phyloP scores from a whole-genome alignment of 1,139 yeast genomes.

The Pichia sp. region DNA sequence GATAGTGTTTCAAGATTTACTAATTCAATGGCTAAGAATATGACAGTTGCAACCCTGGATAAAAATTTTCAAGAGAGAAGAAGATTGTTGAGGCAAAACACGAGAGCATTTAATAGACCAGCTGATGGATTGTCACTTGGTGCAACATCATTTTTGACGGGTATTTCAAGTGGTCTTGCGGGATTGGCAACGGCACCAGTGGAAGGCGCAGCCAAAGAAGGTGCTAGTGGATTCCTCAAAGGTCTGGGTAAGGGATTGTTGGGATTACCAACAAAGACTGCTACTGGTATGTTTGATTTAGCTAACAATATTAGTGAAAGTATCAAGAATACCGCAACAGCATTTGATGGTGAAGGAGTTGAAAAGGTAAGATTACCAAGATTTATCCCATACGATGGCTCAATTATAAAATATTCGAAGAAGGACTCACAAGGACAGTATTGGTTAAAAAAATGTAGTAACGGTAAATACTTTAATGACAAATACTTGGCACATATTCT shows the following conservation, averaged over 20 bases:
- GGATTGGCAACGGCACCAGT: slow-evolving; percentile 91
- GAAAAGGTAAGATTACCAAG: slow-evolving; percentile 82
- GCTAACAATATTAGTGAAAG: slow-evolving; percentile 94
- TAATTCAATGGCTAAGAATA: slow-evolving; percentile 90
- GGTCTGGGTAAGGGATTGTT: slow-evolving; percentile 93
- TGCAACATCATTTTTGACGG: slow-evolving; percentile 82
- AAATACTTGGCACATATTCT: slow-evolving; percentile 79
- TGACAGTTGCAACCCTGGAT: slow-evolving; percentile 87
- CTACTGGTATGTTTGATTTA: slow-evolving; percentile 88
- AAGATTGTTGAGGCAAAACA: slow-evolving; percentile 57
- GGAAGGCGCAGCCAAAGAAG: slow-evolving; percentile 79
- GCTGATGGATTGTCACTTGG: slow-evolving; percentile 83
- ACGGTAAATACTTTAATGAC: slow-evolving; percentile 69
- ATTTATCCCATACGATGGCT: slow-evolving; percentile 59
- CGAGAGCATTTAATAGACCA: slow-evolving; percentile 75
- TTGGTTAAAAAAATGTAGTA: slow-evolving; percentile 80
- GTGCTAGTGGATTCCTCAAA: slow-evolving; percentile 84
- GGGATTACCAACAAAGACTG: slow-evolving; percentile 94
- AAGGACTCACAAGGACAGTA: slow-evolving; percentile 91
- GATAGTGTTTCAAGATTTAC: slow-evolving; percentile 91
- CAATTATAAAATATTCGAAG: slow-evolving; percentile 68
- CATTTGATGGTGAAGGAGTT: slow-evolving; percentile 73
- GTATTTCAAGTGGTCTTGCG: slow-evolving; percentile 78
- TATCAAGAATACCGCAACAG: slow-evolving; percentile 85
- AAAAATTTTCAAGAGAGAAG: slow-evolving; percentile 77